phyloP scores from a whole-genome alignment of 805 yeast species.

The Barnettozyma wickerhamii region DNA sequence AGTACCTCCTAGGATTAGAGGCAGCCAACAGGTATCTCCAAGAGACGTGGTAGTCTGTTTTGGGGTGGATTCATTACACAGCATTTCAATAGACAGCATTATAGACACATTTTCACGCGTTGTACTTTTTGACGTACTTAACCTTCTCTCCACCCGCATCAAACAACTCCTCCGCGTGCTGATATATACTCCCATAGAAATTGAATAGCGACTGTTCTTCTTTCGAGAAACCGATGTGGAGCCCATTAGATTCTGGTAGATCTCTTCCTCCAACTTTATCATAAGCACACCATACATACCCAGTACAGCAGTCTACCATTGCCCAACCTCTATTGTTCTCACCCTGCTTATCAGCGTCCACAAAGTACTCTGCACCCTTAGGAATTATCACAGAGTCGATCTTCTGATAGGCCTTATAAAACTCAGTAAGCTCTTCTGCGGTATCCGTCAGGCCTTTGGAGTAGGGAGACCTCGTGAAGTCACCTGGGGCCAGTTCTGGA shows the following conservation, averaged over 20 bases:
- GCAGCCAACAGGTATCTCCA: slow-evolving; percentile 65
- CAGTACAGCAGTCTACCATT: slow-evolving; percentile 41
- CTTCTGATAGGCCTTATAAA: slow-evolving; percentile 33
- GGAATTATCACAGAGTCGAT: slow-evolving; percentile 47
- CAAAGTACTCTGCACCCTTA: slow-evolving; percentile 36
- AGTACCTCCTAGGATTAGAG: slow-evolving; percentile 57
- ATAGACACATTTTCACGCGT: too few relatives aligned
- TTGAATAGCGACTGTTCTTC: background rate
- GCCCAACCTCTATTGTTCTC: slow-evolving; percentile 42
- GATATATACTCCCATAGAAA: slow-evolving; percentile 1
- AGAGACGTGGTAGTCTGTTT: slow-evolving; percentile 70
- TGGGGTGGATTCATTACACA: background rate
- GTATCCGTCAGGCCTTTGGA: slow-evolving; percentile 6
- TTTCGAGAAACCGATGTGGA: background rate
- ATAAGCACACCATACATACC: slow-evolving; percentile 56
- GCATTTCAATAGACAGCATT: background rate
- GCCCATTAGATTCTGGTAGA: slow-evolving; percentile 19
- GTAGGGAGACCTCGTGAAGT: slow-evolving; percentile 26
- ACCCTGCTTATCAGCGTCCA: slow-evolving; percentile 33
- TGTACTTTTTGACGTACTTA: too few relatives aligned
- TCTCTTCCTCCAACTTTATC: slow-evolving; percentile 41
- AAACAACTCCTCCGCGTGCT: background rate
- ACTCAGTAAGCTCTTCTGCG: slow-evolving; percentile 25
- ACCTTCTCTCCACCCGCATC: background rate
- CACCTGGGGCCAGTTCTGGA: slow-evolving; percentile 27